These are phyloP conservation scores for Aeschynomene evenia DNA, from an alignment of 306 rosid genomes.

Conservation along the genomic window DNA sequence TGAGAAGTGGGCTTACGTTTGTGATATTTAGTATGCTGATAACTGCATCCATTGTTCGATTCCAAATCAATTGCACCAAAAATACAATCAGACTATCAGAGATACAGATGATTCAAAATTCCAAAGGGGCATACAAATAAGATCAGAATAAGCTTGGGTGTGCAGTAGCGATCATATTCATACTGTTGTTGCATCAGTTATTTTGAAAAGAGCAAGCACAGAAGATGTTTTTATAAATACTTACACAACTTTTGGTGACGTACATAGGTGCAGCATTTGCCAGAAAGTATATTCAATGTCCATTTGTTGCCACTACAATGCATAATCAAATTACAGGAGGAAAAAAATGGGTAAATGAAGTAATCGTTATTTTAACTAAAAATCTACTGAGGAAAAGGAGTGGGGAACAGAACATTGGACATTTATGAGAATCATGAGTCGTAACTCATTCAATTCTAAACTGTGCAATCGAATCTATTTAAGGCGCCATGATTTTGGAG, in stretches of 20 bases:
- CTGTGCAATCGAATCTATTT: not conserved
- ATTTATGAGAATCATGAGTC: not conserved
- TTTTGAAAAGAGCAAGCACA: slow-evolving; percentile 2
- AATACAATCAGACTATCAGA: slow-evolving; percentile 34
- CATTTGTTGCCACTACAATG: slow-evolving; percentile 98
- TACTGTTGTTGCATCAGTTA: slow-evolving; percentile 6
- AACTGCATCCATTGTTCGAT: slow-evolving; percentile 65
- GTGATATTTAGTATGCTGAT: slow-evolving; percentile 99
- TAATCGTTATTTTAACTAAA: slow-evolving; percentile 11
- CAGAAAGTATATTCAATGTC: slow-evolving; percentile 97
- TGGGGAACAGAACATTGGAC: too few relatives aligned
- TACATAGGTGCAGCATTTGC: slow-evolving; percentile 99
- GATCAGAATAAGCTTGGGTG: not conserved
- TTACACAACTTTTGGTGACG: slow-evolving; percentile 99
- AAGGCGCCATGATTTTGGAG: not conserved
- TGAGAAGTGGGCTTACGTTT: slow-evolving; percentile 76
- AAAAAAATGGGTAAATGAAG: not conserved
- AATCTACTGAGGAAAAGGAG: not conserved
- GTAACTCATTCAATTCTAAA: not conserved
- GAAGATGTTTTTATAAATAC: slow-evolving; percentile 28
- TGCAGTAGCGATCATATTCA: not conserved
- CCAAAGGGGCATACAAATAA: not conserved
- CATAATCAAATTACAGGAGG: slow-evolving; percentile 14
- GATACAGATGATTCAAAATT: slow-evolving; percentile 19
- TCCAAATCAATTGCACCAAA: slow-evolving; percentile 49